These are phyloP conservation scores for Sugiyamaella valdiviana DNA, from an alignment of 805 yeast genomes.

Conservation along the genomic window DNA sequence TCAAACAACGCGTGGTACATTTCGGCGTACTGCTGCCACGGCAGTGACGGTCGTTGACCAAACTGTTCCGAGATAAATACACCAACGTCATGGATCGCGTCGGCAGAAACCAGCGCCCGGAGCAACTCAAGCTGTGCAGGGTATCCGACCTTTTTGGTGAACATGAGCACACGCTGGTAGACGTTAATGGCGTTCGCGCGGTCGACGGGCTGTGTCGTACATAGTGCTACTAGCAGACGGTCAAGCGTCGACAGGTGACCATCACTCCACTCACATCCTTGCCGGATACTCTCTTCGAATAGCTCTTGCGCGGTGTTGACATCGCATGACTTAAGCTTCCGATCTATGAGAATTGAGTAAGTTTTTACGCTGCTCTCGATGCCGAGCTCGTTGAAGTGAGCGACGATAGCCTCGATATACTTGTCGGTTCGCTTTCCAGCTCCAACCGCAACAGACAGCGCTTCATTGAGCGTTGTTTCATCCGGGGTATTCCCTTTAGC, in stretches of 20 bases:
- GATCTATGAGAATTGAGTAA: slow-evolving; percentile 33
- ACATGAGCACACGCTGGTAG: slow-evolving; percentile 40
- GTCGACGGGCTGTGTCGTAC: slow-evolving; percentile 24
- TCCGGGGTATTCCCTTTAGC: slow-evolving; percentile 21
- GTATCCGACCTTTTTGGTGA: slow-evolving; percentile 35
- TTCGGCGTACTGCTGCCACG: slow-evolving; percentile 31
- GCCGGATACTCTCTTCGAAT: slow-evolving; percentile 33
- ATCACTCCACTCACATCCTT: slow-evolving; percentile 41
- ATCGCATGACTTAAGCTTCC: slow-evolving; percentile 29
- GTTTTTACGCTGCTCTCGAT: slow-evolving; percentile 35
- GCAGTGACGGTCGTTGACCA: slow-evolving; percentile 27
- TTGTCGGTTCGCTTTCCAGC: slow-evolving; percentile 24
- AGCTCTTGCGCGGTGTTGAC: slow-evolving; percentile 29
- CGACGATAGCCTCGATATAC: slow-evolving; percentile 22
- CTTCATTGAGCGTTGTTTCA: slow-evolving; percentile 22
- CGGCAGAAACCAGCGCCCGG: slow-evolving; percentile 32
- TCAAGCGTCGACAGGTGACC: slow-evolving; percentile 23
- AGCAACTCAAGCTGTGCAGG: slow-evolving; percentile 37
- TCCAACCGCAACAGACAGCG: slow-evolving; percentile 25
- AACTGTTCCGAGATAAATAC: slow-evolving; percentile 41
- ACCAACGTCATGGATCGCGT: slow-evolving; percentile 38
- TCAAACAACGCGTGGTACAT: slow-evolving; percentile 40
- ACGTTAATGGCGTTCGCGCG: slow-evolving; percentile 28
- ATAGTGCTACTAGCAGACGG: slow-evolving; percentile 28
- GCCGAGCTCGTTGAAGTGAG: slow-evolving; percentile 29